These are phyloP conservation scores for Verticillium dahliae DNA, from an alignment of 2,329 filamentous ascomycete genomes.

Conservation along the genomic window DNA sequence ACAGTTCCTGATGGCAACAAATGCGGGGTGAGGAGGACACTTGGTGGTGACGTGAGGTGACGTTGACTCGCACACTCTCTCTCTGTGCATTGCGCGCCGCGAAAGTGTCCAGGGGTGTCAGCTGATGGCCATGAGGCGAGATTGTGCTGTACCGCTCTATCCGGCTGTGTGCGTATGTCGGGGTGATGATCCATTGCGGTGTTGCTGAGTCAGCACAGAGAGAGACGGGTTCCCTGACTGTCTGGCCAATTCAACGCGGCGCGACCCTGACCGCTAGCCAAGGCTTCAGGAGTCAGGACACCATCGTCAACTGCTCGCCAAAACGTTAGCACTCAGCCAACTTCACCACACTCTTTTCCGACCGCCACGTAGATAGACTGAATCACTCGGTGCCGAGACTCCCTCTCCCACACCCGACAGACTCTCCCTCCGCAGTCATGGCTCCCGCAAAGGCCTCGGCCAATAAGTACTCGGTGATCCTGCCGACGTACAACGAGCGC, in stretches of 20 bases:
- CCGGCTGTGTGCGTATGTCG: no score
- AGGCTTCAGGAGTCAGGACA: not conserved
- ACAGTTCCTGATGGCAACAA: not conserved
- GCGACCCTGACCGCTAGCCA: not conserved
- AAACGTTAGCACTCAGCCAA: not conserved
- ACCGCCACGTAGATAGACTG: not conserved
- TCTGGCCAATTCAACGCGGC: not conserved
- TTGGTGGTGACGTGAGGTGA: not conserved
- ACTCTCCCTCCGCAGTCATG: constrained; percentile 27
- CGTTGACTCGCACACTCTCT: not conserved
- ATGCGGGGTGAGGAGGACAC: not conserved
- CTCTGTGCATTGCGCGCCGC: not conserved
- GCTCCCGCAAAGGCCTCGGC: constrained; percentile 33
- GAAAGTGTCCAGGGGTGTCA: not conserved
- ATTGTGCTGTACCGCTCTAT: no score
- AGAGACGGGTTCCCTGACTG: not conserved
- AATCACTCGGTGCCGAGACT: not conserved
- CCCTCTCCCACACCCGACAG: not conserved
- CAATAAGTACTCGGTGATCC: constrained; percentile 94
- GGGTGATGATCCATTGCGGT: not conserved
- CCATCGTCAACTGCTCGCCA: not conserved
- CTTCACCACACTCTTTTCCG: constrained; percentile 20
- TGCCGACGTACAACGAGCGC: constrained; percentile 98
- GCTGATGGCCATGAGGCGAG: not conserved
- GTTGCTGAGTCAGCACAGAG: not conserved